phyloP scores from a whole-genome alignment of 305 asterid species.

The Fraxinus ornus region DNA sequence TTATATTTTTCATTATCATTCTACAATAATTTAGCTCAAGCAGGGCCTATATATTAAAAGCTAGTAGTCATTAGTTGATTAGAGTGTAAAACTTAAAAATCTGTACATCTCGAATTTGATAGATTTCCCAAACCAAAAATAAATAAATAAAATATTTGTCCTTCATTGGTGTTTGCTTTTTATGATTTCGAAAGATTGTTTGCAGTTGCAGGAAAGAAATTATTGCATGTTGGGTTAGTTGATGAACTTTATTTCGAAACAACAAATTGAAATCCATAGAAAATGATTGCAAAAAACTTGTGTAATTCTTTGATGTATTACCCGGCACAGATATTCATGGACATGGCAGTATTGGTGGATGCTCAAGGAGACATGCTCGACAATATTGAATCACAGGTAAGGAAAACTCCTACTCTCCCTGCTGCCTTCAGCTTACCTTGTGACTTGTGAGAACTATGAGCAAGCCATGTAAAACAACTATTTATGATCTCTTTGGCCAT shows the following conservation, averaged over 20 bases:
- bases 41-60: no score
- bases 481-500: not conserved
- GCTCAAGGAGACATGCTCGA: constrained; percentile 69
- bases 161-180: not conserved
- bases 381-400: constrained; percentile 64
- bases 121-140: not conserved
- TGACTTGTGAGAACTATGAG: not conserved
- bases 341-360: constrained; percentile 64
- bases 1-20: no score
- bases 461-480: not conserved
- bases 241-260: not conserved
- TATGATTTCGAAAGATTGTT: not conserved
- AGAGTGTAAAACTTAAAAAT: no score
- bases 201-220: not conserved
- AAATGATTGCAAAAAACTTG: not conserved
- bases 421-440: not conserved
- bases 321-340: constrained; percentile 45
- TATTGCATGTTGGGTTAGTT: not conserved
- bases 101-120: no score
- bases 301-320: not conserved
- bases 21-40: no score
- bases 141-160: not conserved
- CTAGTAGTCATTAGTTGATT: no score
- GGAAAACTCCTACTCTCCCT: not conserved
- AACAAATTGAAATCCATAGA: not conserved